phyloP scores from a whole-genome alignment of 139 green algal genomes.

The Marvania coccoides region DNA sequence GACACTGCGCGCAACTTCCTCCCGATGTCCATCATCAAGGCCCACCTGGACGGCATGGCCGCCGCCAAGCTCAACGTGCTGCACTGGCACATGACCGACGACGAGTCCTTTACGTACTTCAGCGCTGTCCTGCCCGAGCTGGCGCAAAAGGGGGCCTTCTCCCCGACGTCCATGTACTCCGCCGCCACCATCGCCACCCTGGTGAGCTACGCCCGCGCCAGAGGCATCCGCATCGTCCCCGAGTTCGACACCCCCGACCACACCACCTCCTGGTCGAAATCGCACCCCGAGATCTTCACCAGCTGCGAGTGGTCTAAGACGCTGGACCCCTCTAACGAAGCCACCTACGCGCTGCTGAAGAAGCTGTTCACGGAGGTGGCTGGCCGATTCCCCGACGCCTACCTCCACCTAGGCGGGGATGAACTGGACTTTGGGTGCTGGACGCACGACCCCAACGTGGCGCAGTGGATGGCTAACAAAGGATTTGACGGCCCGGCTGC shows the following conservation, averaged over 20 bases:
- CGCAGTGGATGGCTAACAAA: background rate
- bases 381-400: constrained; percentile 27
- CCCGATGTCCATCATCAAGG: constrained; percentile 32
- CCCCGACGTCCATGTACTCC: constrained; percentile 18
- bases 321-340: background rate
- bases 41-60: constrained; percentile 49
- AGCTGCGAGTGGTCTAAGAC: constrained; percentile 16
- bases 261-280: constrained; percentile 36
- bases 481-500: background rate
- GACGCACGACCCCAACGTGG: background rate
- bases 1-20: constrained; percentile 54
- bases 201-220: constrained; percentile 30
- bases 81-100: constrained; percentile 57
- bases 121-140: constrained; percentile 18
- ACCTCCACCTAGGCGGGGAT: constrained; percentile 42
- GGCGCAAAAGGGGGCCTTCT: constrained; percentile 15
- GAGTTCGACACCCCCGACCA: constrained; percentile 58
- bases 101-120: constrained; percentile 34
- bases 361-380: constrained; percentile 20
- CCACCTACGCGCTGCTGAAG: constrained; percentile 17
- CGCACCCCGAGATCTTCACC: constrained; percentile 36
- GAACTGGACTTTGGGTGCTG: background rate
- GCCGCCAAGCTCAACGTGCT: constrained; percentile 52
- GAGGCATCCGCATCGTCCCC: constrained; percentile 47
- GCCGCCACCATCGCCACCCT: constrained; percentile 23